phyloP scores from a whole-genome alignment of 1,284 basidiomycete species.

The Trichosporon asahii region DNA sequence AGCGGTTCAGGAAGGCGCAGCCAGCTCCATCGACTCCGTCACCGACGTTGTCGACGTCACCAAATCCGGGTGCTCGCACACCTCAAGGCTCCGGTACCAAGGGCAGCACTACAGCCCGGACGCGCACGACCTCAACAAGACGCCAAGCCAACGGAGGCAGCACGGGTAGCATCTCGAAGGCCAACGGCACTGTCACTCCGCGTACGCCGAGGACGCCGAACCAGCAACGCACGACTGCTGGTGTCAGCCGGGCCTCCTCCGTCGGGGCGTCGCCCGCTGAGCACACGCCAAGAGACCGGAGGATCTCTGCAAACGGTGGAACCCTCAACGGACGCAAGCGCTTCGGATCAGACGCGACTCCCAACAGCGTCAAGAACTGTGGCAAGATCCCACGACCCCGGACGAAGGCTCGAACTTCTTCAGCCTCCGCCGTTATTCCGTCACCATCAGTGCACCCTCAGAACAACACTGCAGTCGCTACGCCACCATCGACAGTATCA shows the following conservation, averaged over 20 bases:
- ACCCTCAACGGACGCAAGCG: constrained; percentile 9
- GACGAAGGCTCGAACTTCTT: background rate
- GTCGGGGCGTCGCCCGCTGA: background rate
- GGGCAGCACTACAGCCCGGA: background rate
- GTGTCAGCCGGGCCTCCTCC: background rate
- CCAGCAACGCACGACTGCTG: background rate
- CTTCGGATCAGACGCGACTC: constrained; percentile 10
- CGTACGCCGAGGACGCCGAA: background rate
- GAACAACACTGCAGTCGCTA: background rate
- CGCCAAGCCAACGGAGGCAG: background rate
- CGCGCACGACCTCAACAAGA: background rate
- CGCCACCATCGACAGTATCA: background rate
- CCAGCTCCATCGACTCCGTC: constrained; percentile 9
- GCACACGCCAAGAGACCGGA: background rate
- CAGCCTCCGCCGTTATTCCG: background rate
- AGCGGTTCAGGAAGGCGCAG: constrained; percentile 17
- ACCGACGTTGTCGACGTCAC: background rate
- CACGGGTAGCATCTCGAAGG: background rate
- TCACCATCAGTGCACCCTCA: background rate
- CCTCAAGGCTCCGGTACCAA: background rate
- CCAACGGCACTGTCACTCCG: background rate
- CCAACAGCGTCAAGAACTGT: background rate
- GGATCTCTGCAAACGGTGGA: background rate
- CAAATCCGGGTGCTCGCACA: background rate
- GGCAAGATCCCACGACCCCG: constrained; percentile 1